Base-by-base conservation (phyloP, 2,329 filamentous ascomycete species). In the Fusarium sp. region DNA sequence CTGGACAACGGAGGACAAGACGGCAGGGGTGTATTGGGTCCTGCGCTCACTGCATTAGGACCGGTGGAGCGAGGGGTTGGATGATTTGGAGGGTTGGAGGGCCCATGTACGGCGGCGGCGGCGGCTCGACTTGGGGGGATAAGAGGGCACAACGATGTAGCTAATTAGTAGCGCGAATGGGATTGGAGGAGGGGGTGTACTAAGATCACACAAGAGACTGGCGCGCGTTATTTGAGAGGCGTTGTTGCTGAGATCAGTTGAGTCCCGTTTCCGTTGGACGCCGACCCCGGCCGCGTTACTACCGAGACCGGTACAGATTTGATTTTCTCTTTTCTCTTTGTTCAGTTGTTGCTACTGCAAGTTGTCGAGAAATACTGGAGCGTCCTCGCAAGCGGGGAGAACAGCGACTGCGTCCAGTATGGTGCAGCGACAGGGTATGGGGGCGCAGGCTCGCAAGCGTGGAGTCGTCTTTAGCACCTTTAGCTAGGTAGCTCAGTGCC, bases 31-130 rank as follows among this genome's bases (percentile, higher is more conserved):
- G 74, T 67, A 70, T 71, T 72, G 73, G 71, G 58, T 74, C 55
- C 66, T 67, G 71, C 66, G 61, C 70, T 65, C 70, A 67, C 62
- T 74, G 74, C 74, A 75, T 75, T 75, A 74, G 72, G 69, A 68
- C 69, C 57, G 65, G 74, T 75, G 74, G 73, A 75, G 72, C 72
- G 72, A 75, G 74, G 74, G 73, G 73, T 75, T 75, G 70, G 73
- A 74, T 67, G 72, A 69, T 64, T 70, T 71, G 69, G 62, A 71
- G 51, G 67, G 71, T 70, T 74, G 71, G 69, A 70, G 64, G 65
- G 69, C 65, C 71, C 73, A 73, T 75, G 70, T 66, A 69, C 65
- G 63, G 70, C 72, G 71, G 71, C 73, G 71, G 71, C 73, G 73
- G 73, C 73, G 73, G 73, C 73, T 75, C 73, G 72, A 75, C 70